Evolutionary conservation across 371 early-diverging fungal species (phyloP), one percentile per base, ranked within the genome.

Genomic region (Mucor circinelloides): DNA sequence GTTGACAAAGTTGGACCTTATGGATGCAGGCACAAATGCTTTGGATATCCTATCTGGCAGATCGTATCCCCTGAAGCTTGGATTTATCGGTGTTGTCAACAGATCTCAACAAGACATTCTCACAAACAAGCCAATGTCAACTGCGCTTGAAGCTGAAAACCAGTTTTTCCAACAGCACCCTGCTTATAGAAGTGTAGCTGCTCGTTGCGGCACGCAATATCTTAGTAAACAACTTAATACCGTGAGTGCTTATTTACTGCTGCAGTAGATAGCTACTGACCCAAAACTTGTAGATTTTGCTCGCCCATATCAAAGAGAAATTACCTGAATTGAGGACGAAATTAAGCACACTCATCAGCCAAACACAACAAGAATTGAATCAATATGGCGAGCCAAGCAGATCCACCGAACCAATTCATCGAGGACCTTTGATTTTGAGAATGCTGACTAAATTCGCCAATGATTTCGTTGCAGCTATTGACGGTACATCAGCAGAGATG

Each of bases 21-120:
- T 98, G 97, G 98, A 97, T 75, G 88, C 89, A 36, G 97, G 97
- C 36, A 96, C 96, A 36, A 92, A 95, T 75, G 93, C 95, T 27
- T 75, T 95, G 50, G 94, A 96, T 60, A 87, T 96, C 31, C 83
- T 97, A 30, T 88, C 93, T 17, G 95, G 94, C 19, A 87, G 91
- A 58, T 88, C 91, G 0, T 91, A 91, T 58, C 93, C 92, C 6
- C 77, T 96, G 52, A 93, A 91, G 58, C 85, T 97, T 23, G 98
- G 98, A 13, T 97, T 93, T 78, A 89, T 96, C 68, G 96, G 95
- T 48, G 90, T 95, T 7, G 92, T 97, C 28, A 95, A 95, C 77
- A 86, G 97, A 68, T 91, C 93, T 72, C 95, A 96, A 69, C 90
- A 95, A 66, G 95, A 95, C 70, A 93, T 94, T n/a, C 70, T 89